These are phyloP conservation scores for Phytophthora constricta DNA, from an alignment of 352 stramenopile species.

Conservation along the genomic window DNA sequence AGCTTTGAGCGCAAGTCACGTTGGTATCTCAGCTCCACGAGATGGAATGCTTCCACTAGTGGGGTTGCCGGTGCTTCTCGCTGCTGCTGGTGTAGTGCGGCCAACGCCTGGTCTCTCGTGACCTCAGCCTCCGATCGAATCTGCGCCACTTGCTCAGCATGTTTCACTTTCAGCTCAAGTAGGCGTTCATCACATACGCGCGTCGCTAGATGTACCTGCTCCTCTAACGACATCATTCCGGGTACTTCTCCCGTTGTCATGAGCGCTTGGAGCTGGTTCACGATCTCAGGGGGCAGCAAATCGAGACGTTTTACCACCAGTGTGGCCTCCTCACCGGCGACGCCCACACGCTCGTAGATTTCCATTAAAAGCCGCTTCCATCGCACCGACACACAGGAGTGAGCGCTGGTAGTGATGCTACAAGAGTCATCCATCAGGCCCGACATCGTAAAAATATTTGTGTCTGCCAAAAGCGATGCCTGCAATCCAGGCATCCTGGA, in stretches of 20 bases:
- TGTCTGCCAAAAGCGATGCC: neutral
- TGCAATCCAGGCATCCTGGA: slow-evolving; percentile 3
- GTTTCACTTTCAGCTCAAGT: slow-evolving; percentile 53
- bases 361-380: slow-evolving; percentile 57
- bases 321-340: slow-evolving; percentile 62
- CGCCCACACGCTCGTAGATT: slow-evolving; percentile 60
- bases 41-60: slow-evolving; percentile 36
- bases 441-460: slow-evolving; percentile 36
- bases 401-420: slow-evolving; percentile 6
- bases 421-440: slow-evolving; percentile 29
- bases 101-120: slow-evolving; percentile 35
- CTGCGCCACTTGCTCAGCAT: slow-evolving; percentile 33
- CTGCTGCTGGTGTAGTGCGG: slow-evolving; percentile 38
- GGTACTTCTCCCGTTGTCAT: slow-evolving; percentile 69
- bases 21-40: slow-evolving; percentile 42
- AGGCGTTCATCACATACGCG: slow-evolving; percentile 70
- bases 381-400: slow-evolving; percentile 12
- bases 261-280: slow-evolving; percentile 57
- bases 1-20: slow-evolving; percentile 45
- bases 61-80: slow-evolving; percentile 34
- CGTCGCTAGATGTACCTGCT: slow-evolving; percentile 70
- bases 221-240: slow-evolving; percentile 59
- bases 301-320: slow-evolving; percentile 62
- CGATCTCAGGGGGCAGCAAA: slow-evolving; percentile 36
- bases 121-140: slow-evolving; percentile 43